A percentile compares a stretch with the other conserved stretches of the same genome.
phyloP scores from a whole-genome alignment of 768 basidiomycete species.

The Lentinus brumalis region DNA sequence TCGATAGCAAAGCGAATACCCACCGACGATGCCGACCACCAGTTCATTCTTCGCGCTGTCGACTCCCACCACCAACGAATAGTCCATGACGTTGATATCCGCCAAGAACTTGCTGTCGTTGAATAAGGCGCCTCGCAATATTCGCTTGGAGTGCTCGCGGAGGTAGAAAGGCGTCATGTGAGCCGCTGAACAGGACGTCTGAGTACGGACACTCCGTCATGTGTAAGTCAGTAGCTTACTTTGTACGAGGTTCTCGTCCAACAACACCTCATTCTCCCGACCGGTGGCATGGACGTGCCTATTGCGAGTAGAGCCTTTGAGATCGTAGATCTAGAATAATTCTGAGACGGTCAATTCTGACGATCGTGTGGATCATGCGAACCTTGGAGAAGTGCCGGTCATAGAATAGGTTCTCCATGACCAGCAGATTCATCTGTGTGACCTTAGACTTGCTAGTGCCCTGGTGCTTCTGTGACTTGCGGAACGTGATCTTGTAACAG shows the following conservation, averaged over 20 bases:
- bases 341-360: background rate
- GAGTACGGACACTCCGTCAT: background rate
- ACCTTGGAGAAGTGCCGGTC: slow-evolving; percentile 89
- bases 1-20: slow-evolving; percentile 34
- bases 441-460: slow-evolving; percentile 68
- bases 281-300: slow-evolving; percentile 91
- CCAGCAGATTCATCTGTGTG: slow-evolving; percentile 91
- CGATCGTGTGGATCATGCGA: background rate
- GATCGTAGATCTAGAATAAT: slow-evolving; percentile 79
- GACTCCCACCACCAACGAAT: slow-evolving; percentile 95
- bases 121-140: slow-evolving; percentile 85
- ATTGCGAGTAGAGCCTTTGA: slow-evolving; percentile 95
- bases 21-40: slow-evolving; percentile 96
- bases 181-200: slow-evolving; percentile 53
- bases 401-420: slow-evolving; percentile 98
- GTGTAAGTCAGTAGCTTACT: slow-evolving; percentile 42
- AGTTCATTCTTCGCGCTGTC: slow-evolving; percentile 86
- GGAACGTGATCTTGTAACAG: slow-evolving; percentile 92
- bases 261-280: slow-evolving; percentile 86
- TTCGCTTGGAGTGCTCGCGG: slow-evolving; percentile 94
- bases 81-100: slow-evolving; percentile 97
- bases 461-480: slow-evolving; percentile 74
- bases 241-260: slow-evolving; percentile 96
- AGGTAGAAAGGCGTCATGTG: slow-evolving; percentile 90
- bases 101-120: slow-evolving; percentile 96